A percentile compares a stretch with the other conserved stretches of the same genome.
phyloP scores from a whole-genome alignment of 164 flowering plant species.

The Chimonanthus praecox region DNA sequence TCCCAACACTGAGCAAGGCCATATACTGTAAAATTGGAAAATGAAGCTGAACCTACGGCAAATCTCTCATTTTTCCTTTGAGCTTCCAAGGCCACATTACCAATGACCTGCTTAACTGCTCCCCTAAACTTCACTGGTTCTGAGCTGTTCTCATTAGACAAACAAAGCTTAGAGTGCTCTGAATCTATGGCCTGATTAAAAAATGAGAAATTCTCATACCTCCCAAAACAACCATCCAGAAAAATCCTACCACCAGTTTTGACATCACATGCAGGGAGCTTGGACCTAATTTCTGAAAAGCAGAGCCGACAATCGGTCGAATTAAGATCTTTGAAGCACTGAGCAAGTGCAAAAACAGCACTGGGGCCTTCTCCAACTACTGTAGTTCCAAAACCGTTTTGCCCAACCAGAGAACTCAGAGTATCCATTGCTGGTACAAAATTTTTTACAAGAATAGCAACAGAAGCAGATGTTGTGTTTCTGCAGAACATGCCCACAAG shows the following conservation, averaged over 20 bases:
- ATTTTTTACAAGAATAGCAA: not conserved
- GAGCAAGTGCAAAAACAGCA: not conserved
- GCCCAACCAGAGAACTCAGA: not conserved
- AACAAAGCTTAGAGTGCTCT: not conserved
- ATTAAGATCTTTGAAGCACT: not conserved
- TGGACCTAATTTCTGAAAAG: not conserved
- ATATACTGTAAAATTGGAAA: not conserved
- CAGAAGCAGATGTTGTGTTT: not conserved
- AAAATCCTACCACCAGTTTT: slow-evolving; percentile 2
- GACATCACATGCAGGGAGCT: slow-evolving; percentile 5
- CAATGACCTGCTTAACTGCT: not conserved
- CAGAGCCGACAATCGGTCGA: not conserved
- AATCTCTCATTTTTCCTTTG: not conserved
- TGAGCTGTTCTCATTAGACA: not conserved
- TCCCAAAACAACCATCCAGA: slow-evolving; percentile 10
- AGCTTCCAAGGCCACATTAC: not conserved
- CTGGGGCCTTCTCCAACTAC: not conserved
- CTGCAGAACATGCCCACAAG: not conserved
- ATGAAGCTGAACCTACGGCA: not conserved
- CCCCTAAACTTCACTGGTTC: not conserved
- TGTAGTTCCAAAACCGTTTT: not conserved
- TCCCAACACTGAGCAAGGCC: slow-evolving; percentile 12
- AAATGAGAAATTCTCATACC: slow-evolving; percentile 11
- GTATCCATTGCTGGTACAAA: not conserved
- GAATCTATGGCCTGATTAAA: not conserved